These are phyloP conservation scores for Sporisorium exsertum DNA, from an alignment of 1,284 basidiomycete genomes.

Conservation along the genomic window DNA sequence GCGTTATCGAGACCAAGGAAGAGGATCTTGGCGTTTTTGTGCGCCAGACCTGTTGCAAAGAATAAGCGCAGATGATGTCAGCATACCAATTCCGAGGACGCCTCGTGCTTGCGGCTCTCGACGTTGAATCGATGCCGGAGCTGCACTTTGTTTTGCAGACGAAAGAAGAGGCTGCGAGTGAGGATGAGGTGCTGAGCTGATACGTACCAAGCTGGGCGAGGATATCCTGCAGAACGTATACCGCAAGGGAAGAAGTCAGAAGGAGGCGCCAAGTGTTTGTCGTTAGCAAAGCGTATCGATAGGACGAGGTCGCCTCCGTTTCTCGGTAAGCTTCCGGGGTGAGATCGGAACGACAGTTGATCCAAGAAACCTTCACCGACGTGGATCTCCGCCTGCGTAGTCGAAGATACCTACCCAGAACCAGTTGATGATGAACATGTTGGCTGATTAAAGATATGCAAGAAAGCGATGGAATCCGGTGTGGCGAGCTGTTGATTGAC, in stretches of 20 bases:
- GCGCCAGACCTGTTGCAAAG: slow-evolving; percentile 77
- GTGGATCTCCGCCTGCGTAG: not conserved
- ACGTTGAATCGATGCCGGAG: not conserved
- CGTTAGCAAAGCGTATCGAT: slow-evolving; percentile 5
- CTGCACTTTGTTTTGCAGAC: not conserved
- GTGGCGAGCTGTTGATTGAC: not conserved
- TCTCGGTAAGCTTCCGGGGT: not conserved
- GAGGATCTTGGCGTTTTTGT: slow-evolving; percentile 99
- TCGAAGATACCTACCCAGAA: slow-evolving; percentile 63
- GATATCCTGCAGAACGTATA: slow-evolving; percentile 53
- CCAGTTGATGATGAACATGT: slow-evolving; percentile 69
- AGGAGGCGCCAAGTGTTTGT: slow-evolving; percentile 1
- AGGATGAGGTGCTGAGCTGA: not conserved
- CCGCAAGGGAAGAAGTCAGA: not conserved
- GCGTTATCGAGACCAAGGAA: slow-evolving; percentile 98
- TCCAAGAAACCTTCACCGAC: not conserved
- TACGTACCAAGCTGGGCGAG: slow-evolving; percentile 67
- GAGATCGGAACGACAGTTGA: too few relatives aligned
- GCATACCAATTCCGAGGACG: not conserved
- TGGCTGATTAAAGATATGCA: slow-evolving; percentile 11
- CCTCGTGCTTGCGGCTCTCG: not conserved
- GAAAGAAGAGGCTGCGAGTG: not conserved
- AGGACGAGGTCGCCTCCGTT: not conserved
- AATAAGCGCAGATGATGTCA: not conserved
- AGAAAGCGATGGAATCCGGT: not conserved